phyloP scores from a whole-genome alignment of 768 basidiomycete species.

The Mycena haematopus region DNA sequence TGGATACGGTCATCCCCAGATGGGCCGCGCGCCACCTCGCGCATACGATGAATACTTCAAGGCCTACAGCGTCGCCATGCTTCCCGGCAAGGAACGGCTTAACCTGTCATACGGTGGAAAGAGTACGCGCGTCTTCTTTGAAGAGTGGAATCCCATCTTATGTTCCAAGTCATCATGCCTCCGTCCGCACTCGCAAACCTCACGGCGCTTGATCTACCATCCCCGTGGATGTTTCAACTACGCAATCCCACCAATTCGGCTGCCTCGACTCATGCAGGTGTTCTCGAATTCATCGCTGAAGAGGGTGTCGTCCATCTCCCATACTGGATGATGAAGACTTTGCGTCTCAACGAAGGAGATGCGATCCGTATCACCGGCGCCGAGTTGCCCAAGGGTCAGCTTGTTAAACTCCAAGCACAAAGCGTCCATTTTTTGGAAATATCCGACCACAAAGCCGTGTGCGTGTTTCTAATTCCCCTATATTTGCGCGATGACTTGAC shows the following conservation, averaged over 20 bases:
- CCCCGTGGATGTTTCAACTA: constrained; percentile 96
- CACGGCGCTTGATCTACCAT: constrained; percentile 84
- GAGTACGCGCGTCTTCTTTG: constrained; percentile 57
- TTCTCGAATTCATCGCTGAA: constrained; percentile 97
- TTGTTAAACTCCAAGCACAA: constrained; percentile 97
- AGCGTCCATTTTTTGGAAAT: constrained; percentile 95
- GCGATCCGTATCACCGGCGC: constrained; percentile 91
- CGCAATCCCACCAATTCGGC: constrained; percentile 88
- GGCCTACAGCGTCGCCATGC: constrained; percentile 95
- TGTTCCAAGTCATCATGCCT: constrained; percentile 84
- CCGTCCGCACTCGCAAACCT: constrained; percentile 91
- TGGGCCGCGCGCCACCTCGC: constrained; percentile 64
- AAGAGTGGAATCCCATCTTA: constrained; percentile 15
- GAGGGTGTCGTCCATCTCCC: constrained; percentile 96
- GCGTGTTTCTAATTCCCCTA: constrained; percentile 42
- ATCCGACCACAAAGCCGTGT: constrained; percentile 98
- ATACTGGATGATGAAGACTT: constrained; percentile 99
- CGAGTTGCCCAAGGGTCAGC: constrained; percentile 88
- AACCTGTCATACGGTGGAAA: constrained; percentile 98
- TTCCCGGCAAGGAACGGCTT: constrained; percentile 83
- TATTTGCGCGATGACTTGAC: background rate
- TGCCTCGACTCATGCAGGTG: constrained; percentile 93
- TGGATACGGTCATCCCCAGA: constrained; percentile 48
- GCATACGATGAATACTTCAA: constrained; percentile 93
- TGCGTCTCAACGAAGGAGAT: constrained; percentile 93